Base-by-base conservation (phyloP, 495 filamentous ascomycete genomes). In the Penicillium verhagenii region DNA sequence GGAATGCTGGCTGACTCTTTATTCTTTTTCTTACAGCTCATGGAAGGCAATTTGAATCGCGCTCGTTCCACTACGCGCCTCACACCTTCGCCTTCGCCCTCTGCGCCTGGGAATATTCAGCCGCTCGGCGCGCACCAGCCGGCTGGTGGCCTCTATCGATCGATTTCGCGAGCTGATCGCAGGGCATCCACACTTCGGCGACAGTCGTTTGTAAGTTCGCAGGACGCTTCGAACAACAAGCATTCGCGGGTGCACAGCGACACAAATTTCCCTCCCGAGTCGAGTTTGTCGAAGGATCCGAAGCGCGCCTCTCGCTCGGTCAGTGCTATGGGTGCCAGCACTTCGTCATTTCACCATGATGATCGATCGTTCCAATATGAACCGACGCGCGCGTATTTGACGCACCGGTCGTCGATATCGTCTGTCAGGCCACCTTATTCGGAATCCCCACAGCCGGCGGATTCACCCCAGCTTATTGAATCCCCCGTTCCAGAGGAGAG, bases 11-110 rank as follows among this genome's bases (percentile, higher is more conserved):
- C 29, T 21, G 53, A 19, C 40, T 51, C 45, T 18, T 48, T n/a
- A n/a, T n/a, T n/a, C n/a, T n/a, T n/a, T n/a, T n/a, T n/a, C n/a
- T n/a, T 48, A 39, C 61, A 96, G 92, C 85, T 90, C 16, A 95
- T 96, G 90, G 92, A 96, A 71, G 90, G 86, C 16, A 96, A 96
- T 63, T 72, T 96, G 20, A 86, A 78, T 47, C 84, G 90, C 28
- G 92, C 91, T 19, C 84, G 92, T 49, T 87, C 83, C 50, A 85
- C 90, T 3, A 76, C 93, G 21, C 79, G 81, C 48, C 69, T 78
- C n/a, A 78, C 80, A 6, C 78, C 84, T 13, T 80, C 84, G 21
- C 75, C 77, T 6, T 84, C 79, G 38, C 73, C 75, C 24, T 66
- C 69, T 16, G 54, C 73, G 8, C 61, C 68, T 14, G 57, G 64